These are phyloP conservation scores for Apiotrichum siamense DNA, from an alignment of 1,284 basidiomycete genomes.

Conservation along the genomic window DNA sequence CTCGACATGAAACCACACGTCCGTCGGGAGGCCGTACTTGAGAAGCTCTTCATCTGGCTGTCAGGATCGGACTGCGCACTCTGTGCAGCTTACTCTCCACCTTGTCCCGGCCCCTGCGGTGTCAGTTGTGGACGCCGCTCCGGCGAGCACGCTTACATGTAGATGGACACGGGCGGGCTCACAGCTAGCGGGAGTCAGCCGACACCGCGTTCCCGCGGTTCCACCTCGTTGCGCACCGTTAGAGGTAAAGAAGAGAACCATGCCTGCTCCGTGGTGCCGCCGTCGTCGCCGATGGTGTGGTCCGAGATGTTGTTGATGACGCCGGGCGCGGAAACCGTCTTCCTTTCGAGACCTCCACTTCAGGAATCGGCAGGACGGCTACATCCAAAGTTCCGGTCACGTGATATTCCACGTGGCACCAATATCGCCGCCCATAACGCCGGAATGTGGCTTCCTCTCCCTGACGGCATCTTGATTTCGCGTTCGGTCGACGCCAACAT, in stretches of 20 bases:
- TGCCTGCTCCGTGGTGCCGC: constrained; percentile 19
- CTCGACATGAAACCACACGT: constrained; percentile 58
- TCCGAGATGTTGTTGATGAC: no score
- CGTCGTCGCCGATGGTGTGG: no score
- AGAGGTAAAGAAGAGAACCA: constrained; percentile 57
- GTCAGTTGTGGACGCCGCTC: neutral
- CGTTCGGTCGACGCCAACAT: no score
- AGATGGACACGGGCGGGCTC: constrained; percentile 66
- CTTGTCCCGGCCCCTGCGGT: constrained; percentile 76
- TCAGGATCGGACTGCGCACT: neutral
- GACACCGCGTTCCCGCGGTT: no score
- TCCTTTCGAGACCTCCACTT: no score
- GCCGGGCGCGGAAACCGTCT: no score
- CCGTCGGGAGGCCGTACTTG: constrained; percentile 65
- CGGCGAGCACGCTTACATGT: constrained; percentile 55
- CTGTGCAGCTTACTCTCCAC: constrained; percentile 67
- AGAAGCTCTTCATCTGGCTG: constrained; percentile 83
- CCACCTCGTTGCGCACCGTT: constrained; percentile 36
- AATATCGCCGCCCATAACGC: no score
- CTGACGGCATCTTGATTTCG: no score
- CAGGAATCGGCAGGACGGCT: no score
- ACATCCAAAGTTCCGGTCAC: no score
- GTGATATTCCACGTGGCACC: no score
- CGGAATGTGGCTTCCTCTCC: no score
- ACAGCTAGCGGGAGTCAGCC: constrained; percentile 36